Base-by-base conservation (phyloP, 2,329 filamentous ascomycete species). In the Hymenoscyphus occultus region DNA sequence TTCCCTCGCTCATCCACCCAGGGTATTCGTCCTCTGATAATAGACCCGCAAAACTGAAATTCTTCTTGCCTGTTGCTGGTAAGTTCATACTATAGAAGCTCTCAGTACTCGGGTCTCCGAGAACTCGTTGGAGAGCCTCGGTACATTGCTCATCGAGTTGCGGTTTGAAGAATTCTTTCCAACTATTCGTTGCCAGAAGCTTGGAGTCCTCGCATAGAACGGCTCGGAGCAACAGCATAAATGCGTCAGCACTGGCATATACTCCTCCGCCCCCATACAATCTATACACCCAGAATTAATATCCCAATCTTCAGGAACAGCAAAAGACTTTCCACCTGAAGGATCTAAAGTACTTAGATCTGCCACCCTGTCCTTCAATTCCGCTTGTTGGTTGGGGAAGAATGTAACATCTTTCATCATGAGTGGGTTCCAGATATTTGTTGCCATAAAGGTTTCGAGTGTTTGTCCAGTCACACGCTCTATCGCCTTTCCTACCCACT, bases 401-500 rank as follows among this genome's bases (percentile, higher is more conserved):
- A 73, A 73, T 0, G 72, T 72, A 13, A 71, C 67, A 22, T 70
- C 65, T 28, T 64, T 67, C 19, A 74, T 72, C 0, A 64, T 64
- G 1, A 74, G 65, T 5, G 71, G 71, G 4, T 59, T 39, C 66
- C 69, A 74, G 28, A 72, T 69, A 35, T 71, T 62, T 28, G 63
- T 57, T 35, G 69, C 42, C 70, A 72, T 71, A 54, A 69, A 71
- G 0, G 51, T 39, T 54, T 72, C 67, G 1, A 74, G 65, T 31
- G 64, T 62, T 0, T 40, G 64, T 7, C 67, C 64, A 39, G 64
- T 69, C 1, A 69, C 42, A 5, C 83, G 78, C 67, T 83, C 78
- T 0, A 86, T 69, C 0, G 79, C 74, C 0, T 83, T 70, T 2
- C 84, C 84, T 0, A 80, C 83, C 84, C 83, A 86, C n/a, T n/a